Base-by-base conservation (phyloP, 768 basidiomycete species). In the Hericium erinaceus region DNA sequence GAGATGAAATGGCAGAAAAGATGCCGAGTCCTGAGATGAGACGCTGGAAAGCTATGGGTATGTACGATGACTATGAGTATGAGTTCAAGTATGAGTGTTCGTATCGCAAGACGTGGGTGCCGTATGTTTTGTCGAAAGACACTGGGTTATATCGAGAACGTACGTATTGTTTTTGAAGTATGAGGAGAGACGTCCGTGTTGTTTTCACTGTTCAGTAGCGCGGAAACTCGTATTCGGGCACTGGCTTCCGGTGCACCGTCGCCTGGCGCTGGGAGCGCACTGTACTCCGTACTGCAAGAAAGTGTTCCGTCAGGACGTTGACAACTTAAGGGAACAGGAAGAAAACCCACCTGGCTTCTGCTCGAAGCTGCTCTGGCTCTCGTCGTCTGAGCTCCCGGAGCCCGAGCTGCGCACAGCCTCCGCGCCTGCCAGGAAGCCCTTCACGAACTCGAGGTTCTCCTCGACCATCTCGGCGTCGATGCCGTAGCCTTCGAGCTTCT, bases 401-500 rank as follows among this genome's bases (percentile, higher is more conserved):
- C 18, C 54, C 16, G 54, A 55, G 54, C 40, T 44, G n/a, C 56
- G 49, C 54, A 52, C 18, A 28, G 65, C 64, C 60, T 66, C 63
- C 11, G 61, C 65, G 46, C 65, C 68, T 9, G 64, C 64, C 33
- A 64, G 46, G 60, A 67, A 64, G 44, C 66, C 69, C 39, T 66
- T 68, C 58, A 75, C 72, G 65, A 75, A 73, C 55, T 69, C 69
- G 56, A 66, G 64, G 52, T 73, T 69, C 28, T 68, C 60, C 24
- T 61, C 64, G 53, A 72, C 61, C 49, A 65, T 63, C 54, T 70
- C 58, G 48, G 63, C 67, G 44, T 67, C 65, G 60, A 74, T 68
- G 54, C 73, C 73, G 52, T 72, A 66, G 4, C 73, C 75, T 54
- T 74, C 72, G n/a, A 76, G 63, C 66, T 76, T 70, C 68, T 57